Evolutionary conservation across 176 grass and related monocot genomes (phyloP), one percentile per base, ranked within the genome.

Genomic region (Lolium multiflorum): DNA sequence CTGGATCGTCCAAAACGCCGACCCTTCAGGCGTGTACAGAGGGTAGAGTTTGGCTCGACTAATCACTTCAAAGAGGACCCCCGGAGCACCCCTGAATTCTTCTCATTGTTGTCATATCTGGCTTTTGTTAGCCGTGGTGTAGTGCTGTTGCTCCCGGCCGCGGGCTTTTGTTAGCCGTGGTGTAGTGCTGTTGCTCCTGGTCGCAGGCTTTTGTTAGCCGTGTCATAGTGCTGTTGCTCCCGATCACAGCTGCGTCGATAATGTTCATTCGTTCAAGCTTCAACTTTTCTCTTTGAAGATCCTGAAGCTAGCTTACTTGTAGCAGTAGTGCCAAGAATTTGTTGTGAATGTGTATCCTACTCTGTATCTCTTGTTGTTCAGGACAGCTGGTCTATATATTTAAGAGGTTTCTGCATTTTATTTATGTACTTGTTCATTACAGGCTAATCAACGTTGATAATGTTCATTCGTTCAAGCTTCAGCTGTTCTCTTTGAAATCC

Each of bases 1-100:
- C 3, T 98, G 96, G 96, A 96, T 98, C 25, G 79, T 96, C 64
- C 93, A 98, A 82, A 98, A 98, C 57, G 92, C 96, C 0, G 96
- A 98, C 77, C 93, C 93, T 13, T 91, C 96, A 3, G 96, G 93
- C 1, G 81, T 92, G 51, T 94, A 92, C 75, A 89, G 90, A 85
- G 90, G 82, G 18, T 91, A 88, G 78, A 82, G 3, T 11, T 49
- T 4, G 1, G n/a, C 26, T 9, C 2, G 54, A 4, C 21, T 22
- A 22, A 72, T 41, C 49, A 7, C n/a, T 26, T 26, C 31, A 49
- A 48, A 31, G 26, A 28, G 5, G 41, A n/a, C n/a, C n/a, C 31
- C 31, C 3, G 31, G 31, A 35, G 31, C 31, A 7, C 13, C 52
- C 14, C 3, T 11, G 37, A 64, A 51, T 55, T 71, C 55, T 62